A percentile compares a stretch with the other conserved stretches of the same genome.
Evolutionary conservation across 164 flowering plant genomes (phyloP).

Genomic region (Malania oleifera): DNA sequence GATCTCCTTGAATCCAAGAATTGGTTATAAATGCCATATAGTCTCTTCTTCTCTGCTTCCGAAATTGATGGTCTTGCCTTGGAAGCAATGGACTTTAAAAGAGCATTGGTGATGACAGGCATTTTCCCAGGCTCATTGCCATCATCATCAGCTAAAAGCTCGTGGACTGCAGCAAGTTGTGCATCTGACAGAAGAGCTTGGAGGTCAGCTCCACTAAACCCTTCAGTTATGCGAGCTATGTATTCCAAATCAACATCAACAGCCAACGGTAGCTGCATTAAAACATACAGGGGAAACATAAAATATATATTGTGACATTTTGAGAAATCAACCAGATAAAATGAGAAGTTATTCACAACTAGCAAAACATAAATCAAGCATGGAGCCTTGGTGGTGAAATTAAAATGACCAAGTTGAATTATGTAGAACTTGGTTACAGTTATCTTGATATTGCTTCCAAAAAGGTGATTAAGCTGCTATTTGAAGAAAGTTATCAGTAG

Average conservation of each 20-base stretch:
- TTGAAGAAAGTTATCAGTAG: too few species aligned
- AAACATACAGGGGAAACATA: conserved; percentile 1
- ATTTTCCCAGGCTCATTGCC: conserved; percentile 26
- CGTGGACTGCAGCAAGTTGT: conserved; percentile 85
- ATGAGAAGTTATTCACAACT: too few species aligned
- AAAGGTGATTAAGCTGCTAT: too few species aligned
- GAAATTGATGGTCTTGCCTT: conserved; percentile 84
- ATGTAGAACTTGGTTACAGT: too few species aligned
- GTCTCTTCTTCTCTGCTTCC: conserved; percentile 70
- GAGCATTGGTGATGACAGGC: conserved; percentile 58
- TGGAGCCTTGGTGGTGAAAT: too few species aligned
- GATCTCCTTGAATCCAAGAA: conserved; percentile 81
- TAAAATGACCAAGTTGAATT: too few species aligned
- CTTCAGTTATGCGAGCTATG: conserved; percentile 78
- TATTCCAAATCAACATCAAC: conserved; percentile 61
- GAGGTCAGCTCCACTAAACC: conserved; percentile 97
- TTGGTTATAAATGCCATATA: conserved; percentile 68
- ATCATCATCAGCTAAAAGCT: conserved; percentile 41
- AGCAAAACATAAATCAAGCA: too few species aligned
- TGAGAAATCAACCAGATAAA: neutral
- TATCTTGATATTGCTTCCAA: too few species aligned
- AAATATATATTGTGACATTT: neutral
- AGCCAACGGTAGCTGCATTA: conserved; percentile 71
- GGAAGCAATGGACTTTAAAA: conserved; percentile 62
- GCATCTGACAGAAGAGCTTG: conserved; percentile 96